phyloP scores from a whole-genome alignment of 805 yeast genomes.

The Candida ipomoeae region DNA sequence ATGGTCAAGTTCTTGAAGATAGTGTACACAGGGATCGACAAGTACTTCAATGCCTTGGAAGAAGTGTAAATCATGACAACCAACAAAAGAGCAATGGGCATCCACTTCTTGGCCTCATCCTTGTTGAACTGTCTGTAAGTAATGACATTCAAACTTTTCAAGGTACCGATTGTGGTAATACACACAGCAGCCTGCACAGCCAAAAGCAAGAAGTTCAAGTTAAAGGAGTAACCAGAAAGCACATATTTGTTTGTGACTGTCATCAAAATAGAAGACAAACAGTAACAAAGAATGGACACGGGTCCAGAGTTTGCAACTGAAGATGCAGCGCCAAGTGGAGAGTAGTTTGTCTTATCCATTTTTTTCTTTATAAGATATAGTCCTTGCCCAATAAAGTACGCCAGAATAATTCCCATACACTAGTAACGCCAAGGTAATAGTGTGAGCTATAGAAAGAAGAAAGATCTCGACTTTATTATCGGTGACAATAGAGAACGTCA shows the following conservation, averaged over 20 bases:
- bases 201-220: slow-evolving; percentile 82
- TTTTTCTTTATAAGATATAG: slow-evolving; percentile 29
- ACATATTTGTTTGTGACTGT: slow-evolving; percentile 96
- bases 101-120: slow-evolving; percentile 92
- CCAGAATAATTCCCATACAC: slow-evolving; percentile 40
- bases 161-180: slow-evolving; percentile 62
- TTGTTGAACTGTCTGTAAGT: slow-evolving; percentile 81
- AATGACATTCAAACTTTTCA: slow-evolving; percentile 72
- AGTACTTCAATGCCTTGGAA: slow-evolving; percentile 87
- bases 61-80: slow-evolving; percentile 95
- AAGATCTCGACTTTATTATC: background rate
- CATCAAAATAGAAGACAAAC: slow-evolving; percentile 93
- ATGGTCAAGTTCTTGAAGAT: slow-evolving; percentile 97
- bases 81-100: slow-evolving; percentile 84
- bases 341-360: slow-evolving; percentile 34
- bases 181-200: slow-evolving; percentile 89
- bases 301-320: slow-evolving; percentile 54
- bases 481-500: background rate
- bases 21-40: slow-evolving; percentile 93
- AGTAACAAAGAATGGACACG: slow-evolving; percentile 74
- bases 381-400: slow-evolving; percentile 35
- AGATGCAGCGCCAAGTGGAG: slow-evolving; percentile 20
- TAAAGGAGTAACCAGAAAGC: slow-evolving; percentile 64
- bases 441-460: slow-evolving; percentile 1
- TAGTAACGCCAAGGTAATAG: slow-evolving; percentile 2